Evolutionary conservation across 139 green algal species (phyloP).

Genomic region (Gonium pectorale): DNA sequence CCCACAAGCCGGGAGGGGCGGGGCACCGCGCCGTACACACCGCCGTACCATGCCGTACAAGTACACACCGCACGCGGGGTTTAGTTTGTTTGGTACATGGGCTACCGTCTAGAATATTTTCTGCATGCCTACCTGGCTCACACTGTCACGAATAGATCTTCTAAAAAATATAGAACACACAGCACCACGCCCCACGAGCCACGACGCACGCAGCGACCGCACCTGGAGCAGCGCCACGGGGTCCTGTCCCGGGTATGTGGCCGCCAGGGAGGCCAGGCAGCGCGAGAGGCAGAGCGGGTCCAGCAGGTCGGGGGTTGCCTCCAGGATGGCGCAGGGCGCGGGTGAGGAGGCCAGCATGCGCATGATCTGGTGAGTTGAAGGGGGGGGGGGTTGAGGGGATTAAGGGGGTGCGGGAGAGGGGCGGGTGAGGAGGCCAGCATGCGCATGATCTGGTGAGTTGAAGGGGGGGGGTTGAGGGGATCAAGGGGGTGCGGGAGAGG

Average conservation of each 20-base stretch:
- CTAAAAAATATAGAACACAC: too few species aligned
- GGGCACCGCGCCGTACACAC: too few species aligned
- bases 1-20: too few species aligned
- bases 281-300: conserved; percentile 49
- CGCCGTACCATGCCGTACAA: too few species aligned
- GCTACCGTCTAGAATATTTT: too few species aligned
- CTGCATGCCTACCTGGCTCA: too few species aligned
- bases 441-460: conserved; percentile 50
- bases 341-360: conserved; percentile 45
- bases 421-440: conserved; percentile 50
- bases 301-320: conserved; percentile 57
- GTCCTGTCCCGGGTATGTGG: conserved; percentile 40
- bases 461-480: neutral
- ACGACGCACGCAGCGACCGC: too few species aligned
- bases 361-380: conserved; percentile 57
- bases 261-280: conserved; percentile 45
- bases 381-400: neutral
- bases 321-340: conserved; percentile 57
- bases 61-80: too few species aligned
- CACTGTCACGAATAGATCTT: too few species aligned
- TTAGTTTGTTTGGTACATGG: too few species aligned
- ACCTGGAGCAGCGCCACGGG: conserved; percentile 28
- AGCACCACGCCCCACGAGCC: neutral
- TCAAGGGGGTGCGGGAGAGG: too few species aligned
- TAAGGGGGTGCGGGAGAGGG: too few species aligned